Evolutionary conservation across 345 rosid species (phyloP).

Genomic region (Gynandropsis gynandra): DNA sequence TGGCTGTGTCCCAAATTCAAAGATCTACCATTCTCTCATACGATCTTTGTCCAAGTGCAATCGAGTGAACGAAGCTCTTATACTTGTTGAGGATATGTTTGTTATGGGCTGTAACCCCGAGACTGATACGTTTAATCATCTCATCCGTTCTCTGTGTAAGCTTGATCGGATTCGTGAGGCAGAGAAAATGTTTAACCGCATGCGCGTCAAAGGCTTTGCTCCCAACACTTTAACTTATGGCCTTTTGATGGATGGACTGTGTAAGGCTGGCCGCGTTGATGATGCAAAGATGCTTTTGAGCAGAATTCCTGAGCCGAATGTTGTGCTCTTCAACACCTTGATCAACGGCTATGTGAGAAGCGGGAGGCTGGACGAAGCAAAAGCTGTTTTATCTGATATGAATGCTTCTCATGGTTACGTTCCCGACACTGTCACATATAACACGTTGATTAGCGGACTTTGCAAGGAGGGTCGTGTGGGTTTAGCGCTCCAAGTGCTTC

Average conservation of each 20-base stretch:
- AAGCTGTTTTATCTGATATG: slow-evolving; percentile 36
- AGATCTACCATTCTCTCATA: slow-evolving; percentile 70
- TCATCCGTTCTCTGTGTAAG: slow-evolving; percentile 60
- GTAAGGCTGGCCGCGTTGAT: slow-evolving; percentile 51
- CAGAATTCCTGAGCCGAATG: slow-evolving; percentile 38
- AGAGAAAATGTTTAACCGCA: slow-evolving; percentile 63
- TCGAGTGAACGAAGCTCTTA: slow-evolving; percentile 60
- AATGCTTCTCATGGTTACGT: slow-evolving; percentile 29
- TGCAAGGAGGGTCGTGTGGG: slow-evolving; percentile 58
- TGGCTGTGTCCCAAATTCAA: slow-evolving; percentile 78
- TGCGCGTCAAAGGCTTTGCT: slow-evolving; percentile 61
- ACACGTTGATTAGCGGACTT: slow-evolving; percentile 53
- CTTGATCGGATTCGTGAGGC: slow-evolving; percentile 56
- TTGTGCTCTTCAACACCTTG: slow-evolving; percentile 57
- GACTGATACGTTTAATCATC: slow-evolving; percentile 75
- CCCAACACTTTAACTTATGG: slow-evolving; percentile 67
- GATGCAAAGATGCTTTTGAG: slow-evolving; percentile 61
- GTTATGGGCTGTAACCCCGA: slow-evolving; percentile 77
- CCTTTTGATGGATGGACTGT: slow-evolving; percentile 54
- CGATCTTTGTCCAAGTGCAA: slow-evolving; percentile 56
- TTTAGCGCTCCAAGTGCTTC: slow-evolving; percentile 51
- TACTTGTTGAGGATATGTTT: slow-evolving; percentile 77
- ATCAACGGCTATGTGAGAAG: slow-evolving; percentile 61
- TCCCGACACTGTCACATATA: slow-evolving; percentile 62
- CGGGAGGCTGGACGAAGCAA: slow-evolving; percentile 57